These are phyloP conservation scores for Hymenoscyphus scutula DNA, from an alignment of 2,329 filamentous ascomycete genomes.

Conservation along the genomic window DNA sequence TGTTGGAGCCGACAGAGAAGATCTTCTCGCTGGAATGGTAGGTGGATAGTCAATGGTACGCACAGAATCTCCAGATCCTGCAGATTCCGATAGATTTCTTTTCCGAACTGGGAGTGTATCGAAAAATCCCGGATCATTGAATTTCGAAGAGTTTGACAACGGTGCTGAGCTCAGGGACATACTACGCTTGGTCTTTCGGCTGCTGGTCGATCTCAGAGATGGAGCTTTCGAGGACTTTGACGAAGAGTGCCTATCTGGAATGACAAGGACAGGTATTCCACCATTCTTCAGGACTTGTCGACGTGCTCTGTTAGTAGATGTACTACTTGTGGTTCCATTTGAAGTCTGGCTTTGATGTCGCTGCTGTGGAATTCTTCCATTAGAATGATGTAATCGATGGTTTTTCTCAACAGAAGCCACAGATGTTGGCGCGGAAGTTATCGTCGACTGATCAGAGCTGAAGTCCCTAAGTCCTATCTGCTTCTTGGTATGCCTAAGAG, in stretches of 20 bases:
- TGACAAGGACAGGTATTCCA: slow-evolving; percentile 60
- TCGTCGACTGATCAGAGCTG: slow-evolving; percentile 31
- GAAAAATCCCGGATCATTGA: slow-evolving; percentile 45
- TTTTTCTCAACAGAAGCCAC: slow-evolving; percentile 31
- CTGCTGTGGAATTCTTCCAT: slow-evolving; percentile 25
- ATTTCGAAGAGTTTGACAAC: slow-evolving; percentile 42
- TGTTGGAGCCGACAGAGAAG: slow-evolving; percentile 61
- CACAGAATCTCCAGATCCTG: slow-evolving; percentile 31
- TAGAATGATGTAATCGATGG: slow-evolving; percentile 30
- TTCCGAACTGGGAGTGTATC: slow-evolving; percentile 38
- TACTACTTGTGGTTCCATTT: slow-evolving; percentile 47
- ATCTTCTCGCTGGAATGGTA: slow-evolving; percentile 53
- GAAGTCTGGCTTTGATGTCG: slow-evolving; percentile 46
- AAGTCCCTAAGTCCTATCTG: slow-evolving; percentile 50
- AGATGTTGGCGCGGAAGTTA: slow-evolving; percentile 44
- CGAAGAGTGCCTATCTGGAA: slow-evolving; percentile 55
- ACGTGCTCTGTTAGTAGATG: slow-evolving; percentile 53
- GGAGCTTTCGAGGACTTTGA: slow-evolving; percentile 49
- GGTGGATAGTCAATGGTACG: slow-evolving; percentile 61
- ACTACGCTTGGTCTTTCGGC: slow-evolving; percentile 52
- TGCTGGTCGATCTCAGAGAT: slow-evolving; percentile 61
- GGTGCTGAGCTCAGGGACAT: slow-evolving; percentile 51
- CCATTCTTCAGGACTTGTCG: slow-evolving; percentile 58
- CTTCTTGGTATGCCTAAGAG: slow-evolving; percentile 61
- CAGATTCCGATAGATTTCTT: slow-evolving; percentile 34